phyloP scores from a whole-genome alignment of 2,329 filamentous ascomycete genomes.

The Pseudogymnoascus sp. region DNA sequence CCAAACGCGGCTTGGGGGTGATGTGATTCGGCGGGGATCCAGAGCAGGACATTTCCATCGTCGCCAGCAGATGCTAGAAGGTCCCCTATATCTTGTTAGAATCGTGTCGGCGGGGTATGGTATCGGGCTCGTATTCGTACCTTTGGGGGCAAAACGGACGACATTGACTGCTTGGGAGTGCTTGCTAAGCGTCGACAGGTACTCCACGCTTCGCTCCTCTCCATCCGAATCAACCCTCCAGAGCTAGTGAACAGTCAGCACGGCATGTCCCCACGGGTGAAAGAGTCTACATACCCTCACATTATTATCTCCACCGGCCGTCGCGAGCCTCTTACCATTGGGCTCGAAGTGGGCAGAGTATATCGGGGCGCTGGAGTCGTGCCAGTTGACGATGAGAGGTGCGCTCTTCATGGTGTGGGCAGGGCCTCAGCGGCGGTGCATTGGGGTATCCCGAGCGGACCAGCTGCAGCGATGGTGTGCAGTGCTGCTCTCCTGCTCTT shows the following conservation, averaged over 20 bases:
- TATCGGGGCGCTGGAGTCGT: constrained; percentile 92
- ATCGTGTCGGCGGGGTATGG: background rate
- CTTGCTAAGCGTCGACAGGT: constrained; percentile 83
- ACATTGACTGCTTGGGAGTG: constrained; percentile 98
- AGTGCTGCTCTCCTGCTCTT: background rate
- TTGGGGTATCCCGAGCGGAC: background rate
- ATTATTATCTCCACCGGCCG: constrained; percentile 92
- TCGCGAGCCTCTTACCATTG: constrained; percentile 83
- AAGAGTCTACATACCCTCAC: constrained; percentile 59
- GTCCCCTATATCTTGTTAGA: constrained; percentile 54
- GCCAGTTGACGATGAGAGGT: constrained; percentile 96
- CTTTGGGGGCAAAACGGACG: constrained; percentile 89
- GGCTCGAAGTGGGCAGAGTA: constrained; percentile 97
- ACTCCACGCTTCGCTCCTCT: constrained; percentile 82
- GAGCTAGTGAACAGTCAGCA: constrained; percentile 47
- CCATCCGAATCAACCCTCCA: constrained; percentile 85
- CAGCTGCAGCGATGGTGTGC: background rate
- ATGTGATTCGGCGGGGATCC: constrained; percentile 79
- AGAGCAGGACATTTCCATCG: constrained; percentile 93
- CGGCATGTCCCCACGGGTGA: constrained; percentile 22
- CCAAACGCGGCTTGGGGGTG: constrained; percentile 59
- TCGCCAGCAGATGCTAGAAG: constrained; percentile 91
- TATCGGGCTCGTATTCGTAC: constrained; percentile 39
- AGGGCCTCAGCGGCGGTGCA: background rate
- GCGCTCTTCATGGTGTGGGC: constrained; percentile 74